These are phyloP conservation scores for Gracilariopsis chorda DNA, from an alignment of 23 red algal species.

Conservation along the genomic window DNA sequence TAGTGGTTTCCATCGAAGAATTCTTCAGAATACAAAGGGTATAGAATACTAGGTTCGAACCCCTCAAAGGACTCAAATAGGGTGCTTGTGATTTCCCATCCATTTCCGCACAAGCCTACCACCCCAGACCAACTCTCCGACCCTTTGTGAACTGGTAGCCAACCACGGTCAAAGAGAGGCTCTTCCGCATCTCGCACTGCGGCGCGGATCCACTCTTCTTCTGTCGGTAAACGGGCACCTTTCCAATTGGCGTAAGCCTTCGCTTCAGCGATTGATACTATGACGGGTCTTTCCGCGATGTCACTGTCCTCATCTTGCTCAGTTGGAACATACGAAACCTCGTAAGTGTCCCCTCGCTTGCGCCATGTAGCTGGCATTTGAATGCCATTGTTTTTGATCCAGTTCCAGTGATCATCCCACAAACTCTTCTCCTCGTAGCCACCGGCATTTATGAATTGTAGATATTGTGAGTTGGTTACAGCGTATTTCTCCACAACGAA, in stretches of 20 bases:
- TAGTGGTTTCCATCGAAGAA: constrained; percentile 96
- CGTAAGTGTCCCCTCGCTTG: neutral
- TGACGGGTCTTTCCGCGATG: constrained; percentile 63
- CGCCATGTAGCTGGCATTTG: constrained; percentile 38
- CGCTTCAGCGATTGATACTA: constrained; percentile 89
- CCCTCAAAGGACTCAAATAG: constrained; percentile 70
- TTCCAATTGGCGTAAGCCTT: constrained; percentile 84
- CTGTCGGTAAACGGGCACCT: constrained; percentile 45
- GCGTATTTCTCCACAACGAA: constrained; percentile 61
- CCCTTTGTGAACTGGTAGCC: neutral
- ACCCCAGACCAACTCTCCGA: constrained; percentile 28
- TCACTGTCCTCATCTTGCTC: neutral
- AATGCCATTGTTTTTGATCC: neutral
- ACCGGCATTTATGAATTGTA: constrained; percentile 73
- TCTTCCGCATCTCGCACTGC: neutral
- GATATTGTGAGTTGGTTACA: constrained; percentile 72
- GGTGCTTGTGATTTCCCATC: constrained; percentile 86
- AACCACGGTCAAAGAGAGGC: neutral
- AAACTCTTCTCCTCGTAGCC: constrained; percentile 61
- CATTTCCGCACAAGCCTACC: constrained; percentile 84
- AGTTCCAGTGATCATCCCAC: constrained; percentile 64
- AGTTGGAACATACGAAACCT: neutral
- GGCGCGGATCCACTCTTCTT: constrained; percentile 77
- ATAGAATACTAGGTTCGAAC: constrained; percentile 40
- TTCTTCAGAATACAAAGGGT: constrained; percentile 92